These are phyloP conservation scores for Boletus sp. DNA, from an alignment of 768 basidiomycete genomes.

Conservation along the genomic window DNA sequence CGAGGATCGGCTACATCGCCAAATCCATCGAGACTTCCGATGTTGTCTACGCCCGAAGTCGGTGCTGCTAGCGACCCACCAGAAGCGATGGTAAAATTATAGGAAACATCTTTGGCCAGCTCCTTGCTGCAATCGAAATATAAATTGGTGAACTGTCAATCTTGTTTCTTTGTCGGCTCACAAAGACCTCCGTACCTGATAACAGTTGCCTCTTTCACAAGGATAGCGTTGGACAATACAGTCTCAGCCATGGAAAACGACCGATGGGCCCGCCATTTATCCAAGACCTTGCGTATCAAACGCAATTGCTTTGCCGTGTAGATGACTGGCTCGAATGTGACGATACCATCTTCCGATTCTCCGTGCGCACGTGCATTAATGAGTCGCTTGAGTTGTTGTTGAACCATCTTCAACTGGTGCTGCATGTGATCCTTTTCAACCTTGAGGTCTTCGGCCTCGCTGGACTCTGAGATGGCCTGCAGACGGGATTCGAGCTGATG, in stretches of 20 bases:
- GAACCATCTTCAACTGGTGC: slow-evolving; percentile 78
- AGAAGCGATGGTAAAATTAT: slow-evolving; percentile 91
- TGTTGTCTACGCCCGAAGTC: slow-evolving; percentile 78
- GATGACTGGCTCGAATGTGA: slow-evolving; percentile 74
- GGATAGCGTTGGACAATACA: slow-evolving; percentile 78
- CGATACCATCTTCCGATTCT: slow-evolving; percentile 62
- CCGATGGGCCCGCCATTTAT: slow-evolving; percentile 81
- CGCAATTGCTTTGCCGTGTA: slow-evolving; percentile 82
- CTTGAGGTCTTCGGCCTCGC: slow-evolving; percentile 81
- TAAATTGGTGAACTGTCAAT: slow-evolving; percentile 6
- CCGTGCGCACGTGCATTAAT: slow-evolving; percentile 75
- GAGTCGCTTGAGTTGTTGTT: slow-evolving; percentile 77
- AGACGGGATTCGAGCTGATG: slow-evolving; percentile 71
- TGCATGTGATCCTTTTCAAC: slow-evolving; percentile 94
- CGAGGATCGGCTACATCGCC: slow-evolving; percentile 89
- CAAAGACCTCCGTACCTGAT: slow-evolving; percentile 57
- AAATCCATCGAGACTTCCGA: slow-evolving; percentile 86
- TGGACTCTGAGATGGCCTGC: slow-evolving; percentile 59
- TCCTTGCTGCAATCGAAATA: slow-evolving; percentile 59
- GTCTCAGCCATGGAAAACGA: slow-evolving; percentile 92
- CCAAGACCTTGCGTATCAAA: slow-evolving; percentile 78
- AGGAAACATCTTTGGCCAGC: slow-evolving; percentile 81
- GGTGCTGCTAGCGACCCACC: slow-evolving; percentile 78
- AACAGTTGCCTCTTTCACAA: slow-evolving; percentile 92
- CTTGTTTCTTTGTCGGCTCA: background rate